A percentile compares a stretch with the other conserved stretches of the same genome.
Evolutionary conservation across 306 rosid genomes (phyloP).

Genomic region (Senna tora): DNA sequence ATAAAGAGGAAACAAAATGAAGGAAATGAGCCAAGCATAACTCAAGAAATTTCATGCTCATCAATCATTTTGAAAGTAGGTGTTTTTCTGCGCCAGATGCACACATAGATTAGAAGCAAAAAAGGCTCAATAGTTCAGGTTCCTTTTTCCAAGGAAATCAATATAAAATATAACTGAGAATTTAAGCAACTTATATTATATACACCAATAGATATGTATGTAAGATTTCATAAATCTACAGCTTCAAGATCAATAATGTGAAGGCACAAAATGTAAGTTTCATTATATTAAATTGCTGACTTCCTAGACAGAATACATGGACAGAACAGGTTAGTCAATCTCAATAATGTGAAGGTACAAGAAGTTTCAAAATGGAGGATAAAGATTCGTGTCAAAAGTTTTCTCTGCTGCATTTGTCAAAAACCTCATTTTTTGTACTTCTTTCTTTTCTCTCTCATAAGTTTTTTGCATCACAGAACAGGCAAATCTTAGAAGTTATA

Average conservation of each 20-base stretch:
- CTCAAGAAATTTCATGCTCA: conserved; percentile 10
- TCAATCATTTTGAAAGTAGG: conserved; percentile 21
- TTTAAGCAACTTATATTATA: conserved; percentile 8
- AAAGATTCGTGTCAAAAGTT: background rate
- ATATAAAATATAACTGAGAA: too few relatives aligned
- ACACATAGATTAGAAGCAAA: conserved; percentile 2
- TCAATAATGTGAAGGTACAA: background rate
- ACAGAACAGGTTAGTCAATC: background rate
- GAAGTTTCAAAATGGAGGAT: conserved; percentile 12
- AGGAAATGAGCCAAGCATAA: conserved; percentile 22
- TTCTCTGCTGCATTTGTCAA: background rate
- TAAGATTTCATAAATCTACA: conserved; percentile 17
- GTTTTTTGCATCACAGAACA: background rate
- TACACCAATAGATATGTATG: conserved; percentile 1
- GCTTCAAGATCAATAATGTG: background rate
- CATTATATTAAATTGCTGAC: too few relatives aligned
- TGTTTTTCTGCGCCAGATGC: conserved; percentile 4
- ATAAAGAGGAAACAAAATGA: conserved; percentile 35
- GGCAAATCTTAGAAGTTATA: background rate
- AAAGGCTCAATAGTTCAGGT: conserved; percentile 23
- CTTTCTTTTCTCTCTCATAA: background rate
- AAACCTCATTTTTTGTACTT: background rate
- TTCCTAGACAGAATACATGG: too few relatives aligned
- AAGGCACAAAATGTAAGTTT: too few relatives aligned
- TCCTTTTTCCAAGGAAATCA: too few relatives aligned